These are phyloP conservation scores for Starmerella geochares DNA, from an alignment of 805 yeast species.

Conservation along the genomic window DNA sequence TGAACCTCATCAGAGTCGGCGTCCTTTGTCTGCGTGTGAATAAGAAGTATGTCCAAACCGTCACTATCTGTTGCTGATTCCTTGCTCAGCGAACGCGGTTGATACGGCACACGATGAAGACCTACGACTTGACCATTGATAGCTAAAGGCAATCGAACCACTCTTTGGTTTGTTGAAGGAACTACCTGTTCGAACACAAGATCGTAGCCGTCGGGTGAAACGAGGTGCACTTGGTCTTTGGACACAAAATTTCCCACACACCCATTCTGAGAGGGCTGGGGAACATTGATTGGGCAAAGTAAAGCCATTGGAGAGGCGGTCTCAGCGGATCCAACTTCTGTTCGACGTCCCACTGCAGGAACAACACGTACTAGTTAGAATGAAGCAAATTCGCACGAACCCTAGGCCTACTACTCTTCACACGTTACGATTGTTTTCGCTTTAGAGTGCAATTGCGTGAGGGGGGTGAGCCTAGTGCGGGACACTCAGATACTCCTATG, in stretches of 20 bases:
- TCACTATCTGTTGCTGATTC: not conserved
- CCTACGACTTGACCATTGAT: not conserved
- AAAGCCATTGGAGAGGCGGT: constrained; percentile 8
- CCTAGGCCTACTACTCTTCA: not conserved
- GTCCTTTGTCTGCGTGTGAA: not conserved
- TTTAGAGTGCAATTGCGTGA: too few species aligned
- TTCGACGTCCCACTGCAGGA: too few species aligned
- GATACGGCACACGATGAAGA: not conserved
- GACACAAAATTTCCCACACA: constrained; percentile 14
- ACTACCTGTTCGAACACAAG: constrained; percentile 6
- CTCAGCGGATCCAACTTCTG: too few species aligned
- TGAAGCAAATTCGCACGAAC: constrained; percentile 1
- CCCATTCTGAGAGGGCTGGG: not conserved
- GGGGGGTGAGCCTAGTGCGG: too few species aligned
- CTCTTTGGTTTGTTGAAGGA: not conserved
- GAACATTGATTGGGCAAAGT: not conserved
- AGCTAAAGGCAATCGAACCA: not conserved
- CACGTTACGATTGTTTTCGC: too few species aligned
- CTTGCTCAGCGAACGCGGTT: not conserved
- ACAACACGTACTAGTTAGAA: not conserved
- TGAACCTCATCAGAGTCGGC: not conserved
- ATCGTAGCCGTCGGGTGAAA: constrained; percentile 8
- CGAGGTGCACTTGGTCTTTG: not conserved
- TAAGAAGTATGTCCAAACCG: not conserved
- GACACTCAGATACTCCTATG: too few species aligned